A percentile compares a stretch with the other conserved stretches of the same genome.
Evolutionary conservation across 2,329 filamentous ascomycete species (phyloP).

Genomic region (Stylonectria norvegica): DNA sequence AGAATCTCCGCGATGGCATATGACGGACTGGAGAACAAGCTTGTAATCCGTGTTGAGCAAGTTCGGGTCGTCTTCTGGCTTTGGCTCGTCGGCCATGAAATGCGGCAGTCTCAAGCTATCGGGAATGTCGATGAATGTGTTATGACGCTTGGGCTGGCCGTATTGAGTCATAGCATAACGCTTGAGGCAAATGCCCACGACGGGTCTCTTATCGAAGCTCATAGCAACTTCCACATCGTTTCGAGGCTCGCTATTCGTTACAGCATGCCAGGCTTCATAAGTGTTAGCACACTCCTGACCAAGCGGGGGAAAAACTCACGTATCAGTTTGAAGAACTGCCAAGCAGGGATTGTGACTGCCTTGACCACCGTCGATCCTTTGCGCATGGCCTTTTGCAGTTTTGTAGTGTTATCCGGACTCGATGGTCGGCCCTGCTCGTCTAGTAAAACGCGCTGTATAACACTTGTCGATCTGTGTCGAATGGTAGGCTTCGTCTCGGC

Average conservation of each 20-base stretch:
- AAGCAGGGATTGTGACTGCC: constrained; percentile 91
- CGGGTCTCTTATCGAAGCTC: constrained; percentile 80
- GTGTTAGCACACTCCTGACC: constrained; percentile 14
- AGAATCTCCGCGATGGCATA: constrained; percentile 86
- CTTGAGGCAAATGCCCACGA: constrained; percentile 90
- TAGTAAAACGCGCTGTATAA: constrained; percentile 58
- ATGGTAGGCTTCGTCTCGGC: constrained; percentile 25
- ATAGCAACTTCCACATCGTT: constrained; percentile 80
- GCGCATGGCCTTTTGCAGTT: constrained; percentile 42
- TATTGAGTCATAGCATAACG: constrained; percentile 70
- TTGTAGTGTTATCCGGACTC: constrained; percentile 39
- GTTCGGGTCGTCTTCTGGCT: constrained; percentile 53
- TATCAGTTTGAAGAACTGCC: constrained; percentile 94
- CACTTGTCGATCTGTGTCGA: constrained; percentile 54
- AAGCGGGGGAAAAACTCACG: constrained; percentile 52
- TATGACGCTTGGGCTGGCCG: constrained; percentile 66
- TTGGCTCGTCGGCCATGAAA: constrained; percentile 79
- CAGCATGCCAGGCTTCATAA: constrained; percentile 77
- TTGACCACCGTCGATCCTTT: constrained; percentile 57
- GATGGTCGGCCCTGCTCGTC: constrained; percentile 47
- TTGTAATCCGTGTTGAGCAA: constrained; percentile 88
- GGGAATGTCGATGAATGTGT: constrained; percentile 89
- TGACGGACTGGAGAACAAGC: constrained; percentile 82
- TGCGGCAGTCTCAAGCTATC: constrained; percentile 76
- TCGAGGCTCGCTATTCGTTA: constrained; percentile 48